A percentile compares a stretch with the other conserved stretches of the same genome.
phyloP scores from a whole-genome alignment of 1,284 basidiomycete genomes.

The Cryptococcus floricola region DNA sequence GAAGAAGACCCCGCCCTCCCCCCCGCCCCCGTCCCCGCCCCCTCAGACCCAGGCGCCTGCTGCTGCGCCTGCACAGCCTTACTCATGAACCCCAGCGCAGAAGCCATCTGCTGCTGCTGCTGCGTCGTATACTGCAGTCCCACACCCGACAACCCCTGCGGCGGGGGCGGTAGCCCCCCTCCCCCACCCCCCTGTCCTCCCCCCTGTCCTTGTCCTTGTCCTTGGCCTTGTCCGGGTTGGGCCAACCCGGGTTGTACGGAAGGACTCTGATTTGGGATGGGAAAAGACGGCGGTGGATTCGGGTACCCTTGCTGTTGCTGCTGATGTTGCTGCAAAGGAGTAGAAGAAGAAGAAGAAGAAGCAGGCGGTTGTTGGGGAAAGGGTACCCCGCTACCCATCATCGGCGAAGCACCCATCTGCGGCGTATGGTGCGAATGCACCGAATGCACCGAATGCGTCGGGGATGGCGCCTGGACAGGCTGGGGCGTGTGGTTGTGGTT shows the following conservation, averaged over 20 bases:
- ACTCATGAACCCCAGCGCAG: constrained; percentile 28
- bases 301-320: no score
- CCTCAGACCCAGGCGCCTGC: neutral
- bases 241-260: no score
- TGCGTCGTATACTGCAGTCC: constrained; percentile 15
- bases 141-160: neutral
- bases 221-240: no score
- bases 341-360: no score
- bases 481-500: constrained; percentile 9
- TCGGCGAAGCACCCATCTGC: constrained; percentile 10
- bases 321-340: no score
- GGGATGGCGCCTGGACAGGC: constrained; percentile 20
- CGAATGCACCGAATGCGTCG: constrained; percentile 31
- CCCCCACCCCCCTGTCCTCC: no score
- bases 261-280: no score
- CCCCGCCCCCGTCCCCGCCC: no score
- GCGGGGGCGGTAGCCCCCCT: neutral
- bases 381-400: neutral
- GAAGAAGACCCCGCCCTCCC: no score
- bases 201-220: no score
- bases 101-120: constrained; percentile 36
- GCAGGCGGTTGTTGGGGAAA: no score
- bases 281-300: no score
- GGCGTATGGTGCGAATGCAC: constrained; percentile 31
- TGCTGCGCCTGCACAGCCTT: constrained; percentile 22